Percentiles rank a stretch among this genome's conserved stretches.
Conservation (phyloP, 192 early-diverging fungal genomes). For the Podila epicladia region DNA sequence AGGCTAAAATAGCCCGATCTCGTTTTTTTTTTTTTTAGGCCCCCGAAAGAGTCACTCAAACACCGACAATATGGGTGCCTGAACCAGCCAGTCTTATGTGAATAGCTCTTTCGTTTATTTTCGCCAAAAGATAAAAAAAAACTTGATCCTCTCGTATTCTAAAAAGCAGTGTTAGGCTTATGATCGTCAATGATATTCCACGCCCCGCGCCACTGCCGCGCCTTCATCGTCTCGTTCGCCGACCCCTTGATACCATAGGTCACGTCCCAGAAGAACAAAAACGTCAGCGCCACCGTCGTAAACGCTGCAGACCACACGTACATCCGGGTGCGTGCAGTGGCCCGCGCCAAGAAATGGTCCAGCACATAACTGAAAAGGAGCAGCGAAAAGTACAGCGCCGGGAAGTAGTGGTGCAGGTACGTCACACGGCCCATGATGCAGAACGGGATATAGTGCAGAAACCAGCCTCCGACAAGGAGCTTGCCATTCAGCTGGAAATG, state of each 20-base stretch:
- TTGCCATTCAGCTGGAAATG: slow-evolving; percentile 78
- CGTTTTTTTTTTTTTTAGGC: no score
- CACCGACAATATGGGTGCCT: no score
- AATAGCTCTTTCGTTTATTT: no score
- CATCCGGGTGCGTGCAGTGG: slow-evolving; percentile 15
- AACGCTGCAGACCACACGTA: slow-evolving; percentile 57
- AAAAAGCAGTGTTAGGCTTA: slow-evolving; percentile 17
- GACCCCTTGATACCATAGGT: slow-evolving; percentile 86
- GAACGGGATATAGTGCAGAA: slow-evolving; percentile 94
- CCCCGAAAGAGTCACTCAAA: no score
- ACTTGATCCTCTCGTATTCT: no score
- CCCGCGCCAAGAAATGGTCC: slow-evolving; percentile 69
- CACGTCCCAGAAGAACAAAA: slow-evolving; percentile 81
- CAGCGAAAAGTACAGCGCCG: slow-evolving; percentile 93
- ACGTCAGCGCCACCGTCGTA: slow-evolving; percentile 59
- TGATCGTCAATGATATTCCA: slow-evolving; percentile 86
- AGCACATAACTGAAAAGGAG: slow-evolving; percentile 78
- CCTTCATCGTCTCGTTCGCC: slow-evolving; percentile 59
- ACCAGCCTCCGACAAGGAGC: slow-evolving; percentile 87
- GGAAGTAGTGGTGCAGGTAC: slow-evolving; percentile 98
- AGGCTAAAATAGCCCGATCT: no score
- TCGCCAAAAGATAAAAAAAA: background rate
- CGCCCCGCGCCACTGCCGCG: slow-evolving; percentile 73
- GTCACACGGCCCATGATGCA: slow-evolving; percentile 97
- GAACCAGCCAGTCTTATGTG: no score